These are phyloP conservation scores for Macrolepiota albuminosa DNA, from an alignment of 768 basidiomycete species.

Conservation along the genomic window DNA sequence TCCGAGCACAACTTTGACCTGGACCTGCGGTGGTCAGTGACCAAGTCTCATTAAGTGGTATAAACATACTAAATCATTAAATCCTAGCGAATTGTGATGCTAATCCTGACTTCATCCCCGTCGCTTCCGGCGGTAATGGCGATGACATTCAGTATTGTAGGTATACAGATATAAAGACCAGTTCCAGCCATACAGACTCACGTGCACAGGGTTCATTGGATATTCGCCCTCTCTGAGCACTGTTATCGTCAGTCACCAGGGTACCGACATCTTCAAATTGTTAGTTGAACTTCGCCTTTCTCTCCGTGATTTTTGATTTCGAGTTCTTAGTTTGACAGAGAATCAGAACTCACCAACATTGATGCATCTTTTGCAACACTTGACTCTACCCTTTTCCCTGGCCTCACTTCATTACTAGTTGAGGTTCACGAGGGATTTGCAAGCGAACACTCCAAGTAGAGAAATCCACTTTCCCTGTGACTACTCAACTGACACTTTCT, in stretches of 20 bases:
- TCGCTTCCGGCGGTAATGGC: constrained; percentile 44
- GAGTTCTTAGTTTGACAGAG: constrained; percentile 17
- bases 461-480: background rate
- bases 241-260: constrained; percentile 41
- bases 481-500: background rate
- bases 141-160: constrained; percentile 33
- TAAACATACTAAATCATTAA: background rate
- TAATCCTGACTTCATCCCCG: constrained; percentile 36
- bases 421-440: constrained; percentile 43
- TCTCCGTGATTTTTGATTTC: background rate
- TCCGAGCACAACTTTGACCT: constrained; percentile 35
- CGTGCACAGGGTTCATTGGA: constrained; percentile 18
- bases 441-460: constrained; percentile 34
- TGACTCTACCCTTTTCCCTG: constrained; percentile 41
- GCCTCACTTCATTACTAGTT: constrained; percentile 28
- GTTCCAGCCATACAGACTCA: background rate
- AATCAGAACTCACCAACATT: constrained; percentile 34
- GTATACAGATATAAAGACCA: background rate
- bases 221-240: constrained; percentile 27
- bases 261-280: constrained; percentile 34
- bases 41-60: background rate
- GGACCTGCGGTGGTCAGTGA: constrained; percentile 47
- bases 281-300: constrained; percentile 13
- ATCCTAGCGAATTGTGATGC: constrained; percentile 32
- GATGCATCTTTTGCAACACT: constrained; percentile 28